Base-by-base conservation (phyloP, 768 basidiomycete genomes). In the Hygrophorus russula region DNA sequence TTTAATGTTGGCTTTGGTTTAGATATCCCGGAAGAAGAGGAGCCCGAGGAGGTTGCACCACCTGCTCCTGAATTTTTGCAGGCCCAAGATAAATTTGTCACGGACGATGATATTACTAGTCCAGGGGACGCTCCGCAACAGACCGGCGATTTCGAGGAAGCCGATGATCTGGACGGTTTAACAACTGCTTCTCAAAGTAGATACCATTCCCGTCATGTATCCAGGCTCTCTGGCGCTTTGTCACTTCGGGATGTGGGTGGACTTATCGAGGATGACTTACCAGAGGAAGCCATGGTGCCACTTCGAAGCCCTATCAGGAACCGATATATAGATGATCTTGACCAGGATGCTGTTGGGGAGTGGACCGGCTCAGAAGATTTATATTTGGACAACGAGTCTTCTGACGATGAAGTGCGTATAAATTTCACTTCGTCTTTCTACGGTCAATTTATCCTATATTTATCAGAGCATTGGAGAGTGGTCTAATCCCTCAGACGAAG, bases 401-500 rank as follows among this genome's bases (percentile, higher is more conserved):
- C 80, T 19, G 82, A 84, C 30, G 80, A 84, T 51, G 80, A 84
- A 67, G 86, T 86, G 51, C 42, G 69, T 56, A 41, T 38, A n/a
- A n/a, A 39, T 49, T 42, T 18, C 34, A 5, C n/a, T 17, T 11
- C 28, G 4, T 39, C 61, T 39, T 15, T 18, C 9, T 13, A n/a
- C 6, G 9, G 13, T 24, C 14, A 14, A 11, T 27, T 19, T 19
- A 37, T 3, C n/a, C 15, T 24, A 24, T 34, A 14, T 37, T 20
- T 41, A 48, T 51, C 66, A 86, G 80, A 88, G 84, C 51, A 80
- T 87, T 39, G 86, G 85, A 19, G 87, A 91, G 63, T 91, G 76
- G 74, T 91, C 88, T 17, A 91, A 91, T 54, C 88, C 88, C 13
- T 91, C 88, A 18, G 88, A 91, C 54, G 88, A 91, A 59, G 88